Evolutionary conservation across 192 early-diverging fungal genomes (phyloP).

Genomic region (Umbelopsis sp.): DNA sequence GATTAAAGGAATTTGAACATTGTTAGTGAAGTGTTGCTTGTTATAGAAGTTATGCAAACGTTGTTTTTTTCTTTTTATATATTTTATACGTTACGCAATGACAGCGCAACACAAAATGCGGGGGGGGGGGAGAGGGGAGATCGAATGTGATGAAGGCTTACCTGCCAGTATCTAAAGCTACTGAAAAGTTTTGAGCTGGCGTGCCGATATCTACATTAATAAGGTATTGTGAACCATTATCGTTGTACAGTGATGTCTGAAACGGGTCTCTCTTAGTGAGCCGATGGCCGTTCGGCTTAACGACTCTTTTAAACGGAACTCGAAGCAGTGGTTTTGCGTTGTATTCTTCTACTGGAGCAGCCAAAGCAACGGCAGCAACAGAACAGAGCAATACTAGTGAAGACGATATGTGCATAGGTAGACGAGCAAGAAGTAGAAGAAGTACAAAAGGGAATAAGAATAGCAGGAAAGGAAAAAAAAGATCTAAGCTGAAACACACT

Average conservation of each 20-base stretch:
- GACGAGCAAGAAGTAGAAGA: slow-evolving; percentile 7
- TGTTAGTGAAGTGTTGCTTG: not conserved
- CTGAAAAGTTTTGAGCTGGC: slow-evolving; percentile 32
- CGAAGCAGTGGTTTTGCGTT: slow-evolving; percentile 26
- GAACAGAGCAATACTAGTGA: slow-evolving; percentile 12
- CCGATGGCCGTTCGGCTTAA: not conserved
- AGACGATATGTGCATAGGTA: slow-evolving; percentile 8
- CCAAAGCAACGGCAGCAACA: not conserved
- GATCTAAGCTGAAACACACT: slow-evolving; percentile 15
- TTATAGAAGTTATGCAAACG: not conserved
- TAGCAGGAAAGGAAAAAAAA: not conserved
- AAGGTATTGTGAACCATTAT: slow-evolving; percentile 40
- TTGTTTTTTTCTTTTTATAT: not conserved
- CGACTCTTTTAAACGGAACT: slow-evolving; percentile 26
- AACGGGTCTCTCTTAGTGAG: slow-evolving; percentile 20
- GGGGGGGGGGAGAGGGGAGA: not conserved
- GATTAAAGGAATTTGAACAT: not conserved
- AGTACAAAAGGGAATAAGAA: not conserved
- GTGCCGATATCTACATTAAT: slow-evolving; percentile 37
- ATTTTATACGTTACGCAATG: not conserved
- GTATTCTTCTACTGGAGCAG: not conserved
- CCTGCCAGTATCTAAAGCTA: slow-evolving; percentile 42
- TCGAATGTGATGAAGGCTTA: slow-evolving; percentile 7
- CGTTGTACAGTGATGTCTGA: slow-evolving; percentile 33
- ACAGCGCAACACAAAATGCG: not conserved